Conservation (phyloP, 768 basidiomycete genomes). For the Fomitopsis pulvina region DNA sequence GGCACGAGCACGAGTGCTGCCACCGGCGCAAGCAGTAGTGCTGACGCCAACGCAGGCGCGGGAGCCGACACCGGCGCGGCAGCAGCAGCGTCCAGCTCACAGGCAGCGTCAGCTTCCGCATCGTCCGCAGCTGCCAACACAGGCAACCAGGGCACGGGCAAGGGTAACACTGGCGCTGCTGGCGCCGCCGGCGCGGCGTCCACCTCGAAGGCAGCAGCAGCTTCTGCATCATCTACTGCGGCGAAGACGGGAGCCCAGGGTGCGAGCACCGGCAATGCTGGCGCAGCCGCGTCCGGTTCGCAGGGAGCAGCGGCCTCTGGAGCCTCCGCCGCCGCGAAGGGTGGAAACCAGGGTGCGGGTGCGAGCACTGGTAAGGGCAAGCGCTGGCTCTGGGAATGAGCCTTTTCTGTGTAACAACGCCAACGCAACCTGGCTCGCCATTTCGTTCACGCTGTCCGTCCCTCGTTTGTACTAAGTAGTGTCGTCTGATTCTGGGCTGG, state of each 20-base stretch:
- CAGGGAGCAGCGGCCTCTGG: slow-evolving; percentile 2
- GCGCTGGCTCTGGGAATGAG: slow-evolving; percentile 3
- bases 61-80: slow-evolving; percentile 13
- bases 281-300: slow-evolving; percentile 3
- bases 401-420: not conserved
- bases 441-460: not conserved
- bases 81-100: no score
- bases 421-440: not conserved
- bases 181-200: slow-evolving; percentile 4
- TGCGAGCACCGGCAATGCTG: no score
- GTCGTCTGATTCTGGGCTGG: slow-evolving; percentile 7
- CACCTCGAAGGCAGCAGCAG: slow-evolving; percentile 2
- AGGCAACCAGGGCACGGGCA: no score
- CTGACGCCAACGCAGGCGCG: slow-evolving; percentile 15
- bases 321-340: slow-evolving; percentile 1
- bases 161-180: slow-evolving; percentile 1
- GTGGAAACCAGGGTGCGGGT: not conserved
- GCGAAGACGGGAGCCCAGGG: no score
- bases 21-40: slow-evolving; percentile 23
- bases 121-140: no score
- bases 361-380: slow-evolving; percentile 1
- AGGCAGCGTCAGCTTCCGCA: no score
- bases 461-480: slow-evolving; percentile 3
- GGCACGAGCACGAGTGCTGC: not conserved
- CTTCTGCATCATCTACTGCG: slow-evolving; percentile 2